phyloP scores from a whole-genome alignment of 331 rosid genomes.

The Quercus phellos region DNA sequence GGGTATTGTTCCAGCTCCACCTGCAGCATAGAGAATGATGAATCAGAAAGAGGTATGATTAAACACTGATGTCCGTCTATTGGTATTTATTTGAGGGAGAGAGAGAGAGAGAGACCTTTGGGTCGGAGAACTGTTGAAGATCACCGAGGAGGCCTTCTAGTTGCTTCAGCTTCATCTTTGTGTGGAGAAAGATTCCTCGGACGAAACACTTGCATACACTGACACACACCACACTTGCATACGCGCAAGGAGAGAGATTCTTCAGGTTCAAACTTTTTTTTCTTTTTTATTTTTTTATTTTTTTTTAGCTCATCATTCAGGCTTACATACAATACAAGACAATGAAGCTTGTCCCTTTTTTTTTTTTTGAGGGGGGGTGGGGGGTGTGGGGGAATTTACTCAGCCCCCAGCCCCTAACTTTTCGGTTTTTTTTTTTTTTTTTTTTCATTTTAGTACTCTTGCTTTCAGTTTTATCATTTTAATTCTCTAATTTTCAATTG shows the following conservation, averaged over 20 bases:
- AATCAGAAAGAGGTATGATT: background rate
- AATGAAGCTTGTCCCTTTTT: too few species aligned
- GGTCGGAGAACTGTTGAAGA: conserved; percentile 66
- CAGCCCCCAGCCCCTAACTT: too few species aligned
- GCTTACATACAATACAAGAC: too few species aligned
- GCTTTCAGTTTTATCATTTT: too few species aligned
- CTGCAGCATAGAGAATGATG: conserved; percentile 34
- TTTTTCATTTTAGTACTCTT: too few species aligned
- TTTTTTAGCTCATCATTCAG: too few species aligned
- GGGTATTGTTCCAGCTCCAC: conserved; percentile 88
- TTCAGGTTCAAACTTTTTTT: too few species aligned
- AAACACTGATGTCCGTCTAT: too few species aligned
- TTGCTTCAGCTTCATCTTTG: conserved; percentile 63
- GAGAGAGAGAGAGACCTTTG: conserved; percentile 42
- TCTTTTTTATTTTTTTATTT: background rate
- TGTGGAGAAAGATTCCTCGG: background rate
- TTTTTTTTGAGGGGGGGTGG: too few species aligned
- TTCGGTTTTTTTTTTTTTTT: too few species aligned
- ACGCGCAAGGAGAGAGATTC: background rate
- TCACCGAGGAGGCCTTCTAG: conserved; percentile 59
- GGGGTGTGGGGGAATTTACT: too few species aligned
- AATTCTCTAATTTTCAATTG: too few species aligned
- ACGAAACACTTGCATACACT: background rate
- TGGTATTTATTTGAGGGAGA: conserved; percentile 2
- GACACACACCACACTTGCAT: background rate